Percentiles rank a stretch among this genome's conserved stretches.
These are phyloP conservation scores for Ophiostoma novo-ulmi DNA, from an alignment of 2,329 filamentous ascomycete genomes.

Conservation along the genomic window DNA sequence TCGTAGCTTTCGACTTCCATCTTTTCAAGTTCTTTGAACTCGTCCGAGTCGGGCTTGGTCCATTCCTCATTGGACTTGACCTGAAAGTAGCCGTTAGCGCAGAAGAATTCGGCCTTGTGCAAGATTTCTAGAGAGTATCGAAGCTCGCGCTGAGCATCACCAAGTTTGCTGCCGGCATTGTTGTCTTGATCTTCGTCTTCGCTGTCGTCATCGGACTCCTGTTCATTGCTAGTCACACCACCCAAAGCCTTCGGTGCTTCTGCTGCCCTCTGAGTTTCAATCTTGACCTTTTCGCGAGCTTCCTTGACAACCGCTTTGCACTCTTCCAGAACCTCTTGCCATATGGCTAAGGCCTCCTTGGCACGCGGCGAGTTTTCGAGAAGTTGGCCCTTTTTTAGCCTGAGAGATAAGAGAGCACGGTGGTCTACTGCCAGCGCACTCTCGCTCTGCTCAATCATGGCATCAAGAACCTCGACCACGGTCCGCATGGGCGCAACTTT, in stretches of 20 bases:
- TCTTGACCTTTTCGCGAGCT: slow-evolving; percentile 56
- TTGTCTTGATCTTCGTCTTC: slow-evolving; percentile 36
- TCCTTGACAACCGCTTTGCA: slow-evolving; percentile 53
- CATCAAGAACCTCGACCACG: slow-evolving; percentile 77
- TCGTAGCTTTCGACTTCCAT: slow-evolving; percentile 71
- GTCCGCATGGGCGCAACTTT: slow-evolving; percentile 67
- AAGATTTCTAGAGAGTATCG: slow-evolving; percentile 71
- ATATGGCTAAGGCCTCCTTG: slow-evolving; percentile 63
- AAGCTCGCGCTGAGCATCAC: slow-evolving; percentile 59
- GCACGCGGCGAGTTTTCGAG: slow-evolving; percentile 68
- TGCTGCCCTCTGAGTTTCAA: slow-evolving; percentile 39
- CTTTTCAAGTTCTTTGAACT: slow-evolving; percentile 61
- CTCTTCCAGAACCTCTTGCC: slow-evolving; percentile 54
- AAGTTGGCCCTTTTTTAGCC: slow-evolving; percentile 68
- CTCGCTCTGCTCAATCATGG: slow-evolving; percentile 87
- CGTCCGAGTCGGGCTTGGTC: slow-evolving; percentile 61
- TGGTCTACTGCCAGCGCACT: slow-evolving; percentile 61
- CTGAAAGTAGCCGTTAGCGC: slow-evolving; percentile 76
- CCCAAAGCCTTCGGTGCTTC: slow-evolving; percentile 8
- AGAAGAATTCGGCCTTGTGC: slow-evolving; percentile 79
- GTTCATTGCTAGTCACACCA: neutral
- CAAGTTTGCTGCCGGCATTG: slow-evolving; percentile 40
- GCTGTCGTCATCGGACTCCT: slow-evolving; percentile 34
- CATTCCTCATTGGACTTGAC: slow-evolving; percentile 66
- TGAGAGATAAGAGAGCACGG: slow-evolving; percentile 57